Evolutionary conservation across 768 basidiomycete species (phyloP).

Genomic region (Phlegmacium glaucopus): DNA sequence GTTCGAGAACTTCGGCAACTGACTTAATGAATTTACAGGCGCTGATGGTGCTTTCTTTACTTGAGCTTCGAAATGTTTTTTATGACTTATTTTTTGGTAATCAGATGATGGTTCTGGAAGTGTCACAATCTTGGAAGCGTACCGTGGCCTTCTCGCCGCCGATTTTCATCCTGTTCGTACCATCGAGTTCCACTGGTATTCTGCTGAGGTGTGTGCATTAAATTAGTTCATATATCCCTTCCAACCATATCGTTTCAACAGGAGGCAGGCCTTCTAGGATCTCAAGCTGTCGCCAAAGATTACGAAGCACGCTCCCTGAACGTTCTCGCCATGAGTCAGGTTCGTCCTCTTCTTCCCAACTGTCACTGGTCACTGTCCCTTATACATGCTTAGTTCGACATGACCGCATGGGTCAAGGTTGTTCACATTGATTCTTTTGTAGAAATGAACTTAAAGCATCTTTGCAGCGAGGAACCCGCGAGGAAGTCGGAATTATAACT

Average conservation of each 20-base stretch:
- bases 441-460: conserved; percentile 11
- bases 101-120: conserved; percentile 75
- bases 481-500: conserved; percentile 81
- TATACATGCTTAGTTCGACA: conserved; percentile 62
- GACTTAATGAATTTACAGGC: conserved; percentile 29
- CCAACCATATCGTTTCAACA: conserved; percentile 23
- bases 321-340: conserved; percentile 84
- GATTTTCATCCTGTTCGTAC: conserved; percentile 64
- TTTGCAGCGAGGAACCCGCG: conserved; percentile 56
- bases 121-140: conserved; percentile 78
- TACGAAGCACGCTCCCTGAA: conserved; percentile 63
- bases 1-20: conserved; percentile 9
- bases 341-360: conserved; percentile 23
- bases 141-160: conserved; percentile 64
- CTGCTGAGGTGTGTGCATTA: conserved; percentile 55
- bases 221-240: conserved; percentile 1
- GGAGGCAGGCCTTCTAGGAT: conserved; percentile 86
- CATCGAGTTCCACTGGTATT: conserved; percentile 85
- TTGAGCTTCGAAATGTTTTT: conserved; percentile 8
- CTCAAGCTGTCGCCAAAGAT: conserved; percentile 80
- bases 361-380: conserved; percentile 7
- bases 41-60: conserved; percentile 41
- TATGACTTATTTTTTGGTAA: conserved; percentile 21
- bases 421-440: conserved; percentile 16
- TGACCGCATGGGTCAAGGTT: conserved; percentile 94